Evolutionary conservation across 129 eudicot genomes (phyloP).

Genomic region (Escallonia herrerae): DNA sequence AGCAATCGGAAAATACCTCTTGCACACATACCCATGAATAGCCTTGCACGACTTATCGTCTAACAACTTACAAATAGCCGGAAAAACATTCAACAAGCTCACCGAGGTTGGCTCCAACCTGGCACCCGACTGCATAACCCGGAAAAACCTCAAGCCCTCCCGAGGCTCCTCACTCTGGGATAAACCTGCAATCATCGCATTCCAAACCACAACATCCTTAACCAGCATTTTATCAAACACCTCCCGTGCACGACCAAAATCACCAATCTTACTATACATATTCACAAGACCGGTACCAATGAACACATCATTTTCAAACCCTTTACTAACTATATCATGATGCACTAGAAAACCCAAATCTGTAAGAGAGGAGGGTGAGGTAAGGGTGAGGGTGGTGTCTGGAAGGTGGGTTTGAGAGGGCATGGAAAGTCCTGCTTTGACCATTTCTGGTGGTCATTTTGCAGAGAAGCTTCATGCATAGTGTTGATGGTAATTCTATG

Average conservation of each 20-base stretch:
- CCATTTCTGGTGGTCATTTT: not conserved
- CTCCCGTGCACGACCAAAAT: slow-evolving; percentile 32
- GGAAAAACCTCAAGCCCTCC: slow-evolving; percentile 33
- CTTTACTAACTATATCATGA: slow-evolving; percentile 26
- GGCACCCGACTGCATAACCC: slow-evolving; percentile 33
- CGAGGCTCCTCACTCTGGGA: slow-evolving; percentile 31
- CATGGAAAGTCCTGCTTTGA: not conserved
- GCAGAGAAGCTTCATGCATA: not conserved
- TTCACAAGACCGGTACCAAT: slow-evolving; percentile 58
- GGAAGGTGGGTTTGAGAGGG: not conserved
- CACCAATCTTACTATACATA: slow-evolving; percentile 58
- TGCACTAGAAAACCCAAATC: slow-evolving; percentile 46
- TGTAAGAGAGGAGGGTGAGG: slow-evolving; percentile 22
- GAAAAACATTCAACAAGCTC: slow-evolving; percentile 63
- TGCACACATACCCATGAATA: slow-evolving; percentile 45
- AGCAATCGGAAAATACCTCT: slow-evolving; percentile 28
- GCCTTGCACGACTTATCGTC: slow-evolving; percentile 38
- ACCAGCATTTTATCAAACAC: slow-evolving; percentile 60
- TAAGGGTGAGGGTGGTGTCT: slow-evolving; percentile 2
- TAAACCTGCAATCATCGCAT: slow-evolving; percentile 52
- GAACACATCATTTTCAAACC: slow-evolving; percentile 48
- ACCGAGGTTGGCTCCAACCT: slow-evolving; percentile 45
- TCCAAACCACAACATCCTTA: slow-evolving; percentile 60
- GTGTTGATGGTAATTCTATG: no score
- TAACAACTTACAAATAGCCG: slow-evolving; percentile 38